These are phyloP conservation scores for Cladosporium austrohemisphaericum DNA, from an alignment of 2,329 filamentous ascomycete genomes.

Conservation along the genomic window DNA sequence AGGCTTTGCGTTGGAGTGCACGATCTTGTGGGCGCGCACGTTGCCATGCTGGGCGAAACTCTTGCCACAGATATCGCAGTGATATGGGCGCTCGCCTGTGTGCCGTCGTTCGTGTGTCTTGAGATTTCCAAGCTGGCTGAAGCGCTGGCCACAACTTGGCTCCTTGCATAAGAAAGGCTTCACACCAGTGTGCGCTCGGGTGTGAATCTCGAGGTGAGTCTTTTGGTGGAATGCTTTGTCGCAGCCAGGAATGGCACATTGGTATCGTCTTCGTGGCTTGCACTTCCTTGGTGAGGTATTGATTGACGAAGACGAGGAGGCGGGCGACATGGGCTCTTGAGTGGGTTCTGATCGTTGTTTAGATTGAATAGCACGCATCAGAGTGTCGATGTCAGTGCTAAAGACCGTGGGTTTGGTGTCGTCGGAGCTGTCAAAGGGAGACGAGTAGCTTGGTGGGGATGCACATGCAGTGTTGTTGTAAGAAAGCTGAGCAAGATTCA, in stretches of 20 bases:
- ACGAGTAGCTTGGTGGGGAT: conserved; percentile 36
- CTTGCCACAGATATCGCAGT: conserved; percentile 75
- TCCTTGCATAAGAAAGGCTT: conserved; percentile 85
- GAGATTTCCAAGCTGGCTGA: conserved; percentile 87
- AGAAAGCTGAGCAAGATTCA: conserved; percentile 39
- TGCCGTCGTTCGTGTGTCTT: conserved; percentile 89
- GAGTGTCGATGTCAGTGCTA: conserved; percentile 75
- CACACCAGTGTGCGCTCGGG: conserved; percentile 79
- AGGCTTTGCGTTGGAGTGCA: conserved; percentile 72
- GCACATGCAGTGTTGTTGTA: conserved; percentile 32
- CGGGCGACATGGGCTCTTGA: background rate
- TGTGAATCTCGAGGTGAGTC: conserved; percentile 89
- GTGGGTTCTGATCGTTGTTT: conserved; percentile 14
- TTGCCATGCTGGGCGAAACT: conserved; percentile 83
- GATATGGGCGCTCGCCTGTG: conserved; percentile 80
- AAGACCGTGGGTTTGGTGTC: conserved; percentile 53
- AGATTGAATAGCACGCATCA: conserved; percentile 84
- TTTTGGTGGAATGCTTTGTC: conserved; percentile 83
- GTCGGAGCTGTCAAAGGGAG: conserved; percentile 42
- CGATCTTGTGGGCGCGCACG: conserved; percentile 76
- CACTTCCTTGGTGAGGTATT: conserved; percentile 5
- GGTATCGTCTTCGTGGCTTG: conserved; percentile 60
- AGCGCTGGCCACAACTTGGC: conserved; percentile 69
- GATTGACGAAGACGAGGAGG: background rate
- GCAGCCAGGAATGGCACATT: conserved; percentile 71